Base-by-base conservation (phyloP, 1,139 yeast genomes). In the Blastobotrys serpentis region DNA sequence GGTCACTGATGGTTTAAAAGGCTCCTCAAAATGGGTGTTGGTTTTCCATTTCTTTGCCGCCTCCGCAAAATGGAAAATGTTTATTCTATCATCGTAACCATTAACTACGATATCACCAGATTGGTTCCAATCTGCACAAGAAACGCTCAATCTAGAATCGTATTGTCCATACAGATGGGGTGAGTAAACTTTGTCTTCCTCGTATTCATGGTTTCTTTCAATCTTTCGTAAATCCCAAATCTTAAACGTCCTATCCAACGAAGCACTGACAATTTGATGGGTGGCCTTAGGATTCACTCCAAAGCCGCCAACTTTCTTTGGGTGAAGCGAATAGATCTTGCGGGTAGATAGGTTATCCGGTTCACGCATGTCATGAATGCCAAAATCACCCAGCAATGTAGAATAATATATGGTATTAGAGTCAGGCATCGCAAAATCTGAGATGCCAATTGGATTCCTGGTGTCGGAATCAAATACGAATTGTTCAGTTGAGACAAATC, bases 271-370 rank as follows among this genome's bases (percentile, higher is more conserved):
- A 2, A 89, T 74, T 55, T 85, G 86, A 56, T 71, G 59, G 1
- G 56, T 50, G n/a, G 69, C 61, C 2, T 67, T 69, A 0, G 98
- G 98, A 59, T 87, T 88, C 18, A 87, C 77, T 0, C 84, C 66
- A 65, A 92, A 86, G 1, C 94, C 88, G 0, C 98, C 98, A 50
- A 90, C 88, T 63, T 92, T 92, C 63, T 90, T 89, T 60, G 87
- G 95, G 52, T 89, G 89, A 25, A 88, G 66, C 55, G 95, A 74
- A 32, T 80, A 69, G 10, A 79, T 66, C 10, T 68, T 63, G 1
- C 49, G 40, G 4, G 54, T 51, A 18, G 52, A 26, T 4, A 11
- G 32, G 2, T 33, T 55, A 11, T 66, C 62, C 5, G 53, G 56
- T n/a, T 74, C 69, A 54, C 98, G 73, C 6, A 80, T 51, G 64